A percentile compares a stretch with the other conserved stretches of the same genome.
These are phyloP conservation scores for Boletus barrowsii DNA, from an alignment of 768 basidiomycete species.

Conservation along the genomic window DNA sequence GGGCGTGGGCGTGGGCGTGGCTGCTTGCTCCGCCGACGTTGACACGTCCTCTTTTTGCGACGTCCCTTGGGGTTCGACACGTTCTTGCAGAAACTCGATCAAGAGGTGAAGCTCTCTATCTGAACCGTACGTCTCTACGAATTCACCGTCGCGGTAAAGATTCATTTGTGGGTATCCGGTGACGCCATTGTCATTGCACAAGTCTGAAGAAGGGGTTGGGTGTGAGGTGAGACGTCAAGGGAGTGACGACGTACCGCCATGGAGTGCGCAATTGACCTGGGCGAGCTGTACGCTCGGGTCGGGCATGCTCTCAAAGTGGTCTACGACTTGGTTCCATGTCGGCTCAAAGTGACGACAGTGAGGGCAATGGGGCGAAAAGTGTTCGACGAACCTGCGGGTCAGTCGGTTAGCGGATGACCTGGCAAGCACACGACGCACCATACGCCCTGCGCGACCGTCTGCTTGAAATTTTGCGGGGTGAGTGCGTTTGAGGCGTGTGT, in stretches of 20 bases:
- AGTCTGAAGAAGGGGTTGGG: slow-evolving; percentile 45
- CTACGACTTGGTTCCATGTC: slow-evolving; percentile 72
- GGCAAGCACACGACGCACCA: slow-evolving; percentile 40
- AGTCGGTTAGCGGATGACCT: background rate
- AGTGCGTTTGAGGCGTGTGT: slow-evolving; percentile 37
- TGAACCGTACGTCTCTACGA: slow-evolving; percentile 54
- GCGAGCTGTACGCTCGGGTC: slow-evolving; percentile 55
- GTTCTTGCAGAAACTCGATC: slow-evolving; percentile 50
- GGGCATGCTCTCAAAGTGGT: slow-evolving; percentile 44
- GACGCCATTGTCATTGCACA: slow-evolving; percentile 70
- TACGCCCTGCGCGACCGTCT: slow-evolving; percentile 51
- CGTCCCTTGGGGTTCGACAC: slow-evolving; percentile 31
- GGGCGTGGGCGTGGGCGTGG: background rate
- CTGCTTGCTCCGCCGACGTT: slow-evolving; percentile 5
- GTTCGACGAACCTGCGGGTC: slow-evolving; percentile 66
- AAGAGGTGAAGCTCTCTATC: slow-evolving; percentile 54
- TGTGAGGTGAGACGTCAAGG: too few relatives aligned
- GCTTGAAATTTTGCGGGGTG: slow-evolving; percentile 57
- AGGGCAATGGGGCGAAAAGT: slow-evolving; percentile 81
- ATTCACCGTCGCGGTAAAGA: slow-evolving; percentile 65
- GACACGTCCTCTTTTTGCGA: background rate
- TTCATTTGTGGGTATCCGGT: slow-evolving; percentile 74
- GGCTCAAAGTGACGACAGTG: slow-evolving; percentile 81
- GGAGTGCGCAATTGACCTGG: slow-evolving; percentile 75
- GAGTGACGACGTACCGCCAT: slow-evolving; percentile 58